Conservation (phyloP, 1,284 basidiomycete species). For the Pterula multifida region DNA sequence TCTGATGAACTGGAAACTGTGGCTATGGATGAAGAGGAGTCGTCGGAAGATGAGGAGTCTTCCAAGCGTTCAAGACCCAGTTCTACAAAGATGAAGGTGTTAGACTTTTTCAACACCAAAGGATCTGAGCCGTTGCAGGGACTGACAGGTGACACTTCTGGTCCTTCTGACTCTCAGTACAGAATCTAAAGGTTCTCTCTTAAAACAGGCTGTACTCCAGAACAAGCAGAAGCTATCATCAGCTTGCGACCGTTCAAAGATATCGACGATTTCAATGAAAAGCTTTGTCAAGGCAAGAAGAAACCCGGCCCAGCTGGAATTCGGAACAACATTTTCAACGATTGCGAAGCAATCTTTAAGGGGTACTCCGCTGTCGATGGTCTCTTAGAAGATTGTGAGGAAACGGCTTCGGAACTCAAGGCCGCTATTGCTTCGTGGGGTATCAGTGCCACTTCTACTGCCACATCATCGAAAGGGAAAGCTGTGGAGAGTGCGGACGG, state of each 20-base stretch:
- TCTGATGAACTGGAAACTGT: constrained; percentile 3
- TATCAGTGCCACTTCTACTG: constrained; percentile 25
- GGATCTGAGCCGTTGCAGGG: constrained; percentile 72
- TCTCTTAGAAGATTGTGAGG: constrained; percentile 82
- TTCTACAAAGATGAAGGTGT: constrained; percentile 31
- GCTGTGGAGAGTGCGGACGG: constrained; percentile 40
- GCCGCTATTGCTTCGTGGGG: constrained; percentile 71
- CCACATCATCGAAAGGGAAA: constrained; percentile 39
- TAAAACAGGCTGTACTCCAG: constrained; percentile 66
- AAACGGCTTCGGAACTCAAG: constrained; percentile 61
- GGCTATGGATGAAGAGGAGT: background rate
- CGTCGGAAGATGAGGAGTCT: background rate
- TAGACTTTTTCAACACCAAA: constrained; percentile 83
- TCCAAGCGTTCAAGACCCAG: background rate
- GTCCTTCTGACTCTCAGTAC: constrained; percentile 9
- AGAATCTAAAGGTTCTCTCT: background rate
- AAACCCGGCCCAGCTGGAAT: constrained; percentile 75
- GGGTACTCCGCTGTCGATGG: constrained; percentile 88
- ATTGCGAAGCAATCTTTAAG: constrained; percentile 79
- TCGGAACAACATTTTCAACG: constrained; percentile 83
- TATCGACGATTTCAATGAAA: constrained; percentile 68
- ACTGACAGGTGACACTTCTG: constrained; percentile 55
- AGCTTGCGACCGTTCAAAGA: constrained; percentile 72
- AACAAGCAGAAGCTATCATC: constrained; percentile 77
- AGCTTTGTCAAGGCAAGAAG: constrained; percentile 74